A percentile compares a stretch with the other conserved stretches of the same genome.
Evolutionary conservation across 192 early-diverging fungal genomes (phyloP).

Genomic region (Phlyctochytrium planicorne): DNA sequence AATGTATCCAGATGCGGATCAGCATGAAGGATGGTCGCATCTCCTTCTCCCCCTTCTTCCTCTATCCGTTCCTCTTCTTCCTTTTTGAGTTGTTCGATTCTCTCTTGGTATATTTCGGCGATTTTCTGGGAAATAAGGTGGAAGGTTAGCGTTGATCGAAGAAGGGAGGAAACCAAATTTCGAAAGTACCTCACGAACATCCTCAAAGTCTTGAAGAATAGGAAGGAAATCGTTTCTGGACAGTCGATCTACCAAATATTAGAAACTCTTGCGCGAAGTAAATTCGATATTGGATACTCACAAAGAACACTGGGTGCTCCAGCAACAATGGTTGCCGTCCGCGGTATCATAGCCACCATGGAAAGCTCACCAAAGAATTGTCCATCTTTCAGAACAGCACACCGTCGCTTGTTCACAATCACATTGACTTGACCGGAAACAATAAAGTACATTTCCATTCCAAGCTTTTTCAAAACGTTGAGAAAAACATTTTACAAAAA

Average conservation of each 20-base stretch:
- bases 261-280: no score
- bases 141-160: not conserved
- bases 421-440: slow-evolving; percentile 27
- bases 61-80: slow-evolving; percentile 28
- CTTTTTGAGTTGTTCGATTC: slow-evolving; percentile 27
- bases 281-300: no score
- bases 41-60: no score
- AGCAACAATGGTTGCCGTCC: slow-evolving; percentile 31
- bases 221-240: slow-evolving; percentile 7
- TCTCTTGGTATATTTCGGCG: slow-evolving; percentile 32
- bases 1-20: no score
- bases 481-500: not conserved
- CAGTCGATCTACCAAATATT: no score
- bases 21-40: no score
- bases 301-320: slow-evolving; percentile 19
- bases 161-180: not conserved
- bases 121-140: slow-evolving; percentile 13
- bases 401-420: slow-evolving; percentile 13
- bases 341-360: slow-evolving; percentile 27
- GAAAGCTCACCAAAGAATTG: slow-evolving; percentile 14
- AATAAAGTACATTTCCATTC: slow-evolving; percentile 36
- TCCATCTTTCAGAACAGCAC: slow-evolving; percentile 23
- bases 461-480: slow-evolving; percentile 7
- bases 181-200: slow-evolving; percentile 11
- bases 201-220: slow-evolving; percentile 27